Base-by-base conservation (phyloP, 2,329 filamentous ascomycete species). In the Ophiostoma novo-ulmi region DNA sequence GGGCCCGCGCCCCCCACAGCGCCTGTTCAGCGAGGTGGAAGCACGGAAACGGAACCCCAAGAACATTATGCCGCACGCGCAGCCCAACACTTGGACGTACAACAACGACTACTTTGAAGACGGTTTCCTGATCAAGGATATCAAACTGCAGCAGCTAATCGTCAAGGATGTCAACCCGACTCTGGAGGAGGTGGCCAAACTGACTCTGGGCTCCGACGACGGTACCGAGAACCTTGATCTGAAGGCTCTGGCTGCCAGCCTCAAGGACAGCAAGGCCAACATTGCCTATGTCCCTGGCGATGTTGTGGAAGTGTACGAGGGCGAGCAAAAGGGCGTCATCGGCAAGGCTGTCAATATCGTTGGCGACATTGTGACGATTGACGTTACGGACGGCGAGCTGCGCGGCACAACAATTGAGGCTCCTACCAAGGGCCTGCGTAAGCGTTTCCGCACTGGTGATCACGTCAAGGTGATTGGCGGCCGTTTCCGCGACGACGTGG, bases 391-490 rank as follows among this genome's bases (percentile, higher is more conserved):
- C 76, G 95, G 95, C 66, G 90, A 91, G 58, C 84, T 98, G 38
- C 84, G 83, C 69, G 94, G 94, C 11, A 91, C 97, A 78, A 89
- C 86, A 5, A 95, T 99, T 65, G 94, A 98, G 78, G 94, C 97
- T 13, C 95, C 95, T 1, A 91, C 93, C 73, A 96, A 95, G 80
- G 92, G 92, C 64, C 85, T 99, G 36, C 91, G 95, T 71, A 99
- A 99, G 81, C 88, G 92, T 39, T 99, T 99, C 85, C 89, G 87
- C 74, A 87, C 94, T 73, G 95, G 95, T 83, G 95, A 99, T 77
- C 95, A 99, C 78, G 95, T 99, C 82, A 98, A 98, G 82, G 95
- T 99, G 75, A 97, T 97, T 78, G 94, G 95, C 70, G 94, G 94
- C 81, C 91, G 93, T 76, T 98, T 94, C 79, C 89, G 92, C 70